These are phyloP conservation scores for Fonsecaea nubica DNA, from an alignment of 2,329 filamentous ascomycete genomes.

Conservation along the genomic window DNA sequence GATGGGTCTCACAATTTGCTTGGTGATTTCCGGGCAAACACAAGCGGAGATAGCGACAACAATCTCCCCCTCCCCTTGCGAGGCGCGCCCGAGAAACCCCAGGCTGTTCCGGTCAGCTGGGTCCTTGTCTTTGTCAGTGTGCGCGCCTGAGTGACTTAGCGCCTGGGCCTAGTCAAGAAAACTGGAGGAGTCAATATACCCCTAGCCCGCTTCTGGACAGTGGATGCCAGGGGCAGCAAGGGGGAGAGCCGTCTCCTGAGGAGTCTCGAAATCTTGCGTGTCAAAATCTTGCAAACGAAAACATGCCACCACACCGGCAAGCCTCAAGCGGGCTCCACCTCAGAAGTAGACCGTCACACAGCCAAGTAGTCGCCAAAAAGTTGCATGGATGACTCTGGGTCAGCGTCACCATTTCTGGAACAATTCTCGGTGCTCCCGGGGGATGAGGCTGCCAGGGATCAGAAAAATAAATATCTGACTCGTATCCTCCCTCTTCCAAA, in stretches of 20 bases:
- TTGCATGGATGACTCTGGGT: slow-evolving; percentile 32
- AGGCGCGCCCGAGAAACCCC: slow-evolving; percentile 24
- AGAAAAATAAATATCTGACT: slow-evolving; percentile 37
- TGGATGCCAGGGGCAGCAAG: slow-evolving; percentile 29
- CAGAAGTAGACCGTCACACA: slow-evolving; percentile 18
- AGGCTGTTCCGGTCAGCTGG: slow-evolving; percentile 38
- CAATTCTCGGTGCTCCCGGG: slow-evolving; percentile 34
- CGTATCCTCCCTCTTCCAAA: slow-evolving; percentile 18
- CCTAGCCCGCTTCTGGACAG: slow-evolving; percentile 27
- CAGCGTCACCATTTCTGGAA: slow-evolving; percentile 38
- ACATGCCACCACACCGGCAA: slow-evolving; percentile 23
- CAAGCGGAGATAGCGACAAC: slow-evolving; percentile 12
- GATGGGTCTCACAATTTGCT: slow-evolving; percentile 11
- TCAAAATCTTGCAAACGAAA: slow-evolving; percentile 18
- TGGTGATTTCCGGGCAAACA: slow-evolving; percentile 16
- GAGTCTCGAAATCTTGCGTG: slow-evolving; percentile 19
- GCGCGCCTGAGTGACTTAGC: slow-evolving; percentile 27
- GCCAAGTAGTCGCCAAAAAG: slow-evolving; percentile 23
- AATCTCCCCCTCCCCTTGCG: slow-evolving; percentile 25
- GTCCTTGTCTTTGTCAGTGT: slow-evolving; percentile 28
- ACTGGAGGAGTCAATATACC: slow-evolving; percentile 6
- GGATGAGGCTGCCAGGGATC: slow-evolving; percentile 21
- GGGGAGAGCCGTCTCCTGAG: slow-evolving; percentile 22
- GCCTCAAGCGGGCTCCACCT: slow-evolving; percentile 30
- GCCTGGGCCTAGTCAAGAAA: slow-evolving; percentile 21